These are phyloP conservation scores for Termitomyces heimii DNA, from an alignment of 768 basidiomycete genomes.

Conservation along the genomic window DNA sequence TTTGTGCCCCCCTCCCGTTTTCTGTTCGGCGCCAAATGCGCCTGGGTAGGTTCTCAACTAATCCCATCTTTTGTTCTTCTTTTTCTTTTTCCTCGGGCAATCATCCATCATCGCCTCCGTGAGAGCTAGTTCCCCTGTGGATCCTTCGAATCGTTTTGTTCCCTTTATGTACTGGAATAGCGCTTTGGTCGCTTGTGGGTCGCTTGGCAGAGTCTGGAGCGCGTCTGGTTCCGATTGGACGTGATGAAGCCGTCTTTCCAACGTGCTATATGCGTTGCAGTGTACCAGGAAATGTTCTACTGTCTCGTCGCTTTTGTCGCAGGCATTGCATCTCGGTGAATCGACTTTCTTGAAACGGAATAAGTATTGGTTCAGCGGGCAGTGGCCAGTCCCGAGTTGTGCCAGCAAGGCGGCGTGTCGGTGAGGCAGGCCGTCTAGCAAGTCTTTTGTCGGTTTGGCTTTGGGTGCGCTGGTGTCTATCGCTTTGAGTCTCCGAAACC, in stretches of 20 bases:
- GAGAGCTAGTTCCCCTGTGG: background rate
- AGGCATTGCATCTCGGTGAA: background rate
- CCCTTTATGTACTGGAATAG: too few species aligned
- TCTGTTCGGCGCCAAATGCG: too few species aligned
- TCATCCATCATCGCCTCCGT: background rate
- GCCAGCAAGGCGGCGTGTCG: background rate
- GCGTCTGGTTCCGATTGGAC: too few species aligned
- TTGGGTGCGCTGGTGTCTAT: background rate
- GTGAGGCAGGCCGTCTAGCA: background rate
- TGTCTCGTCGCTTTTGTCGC: background rate
- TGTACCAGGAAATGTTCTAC: background rate
- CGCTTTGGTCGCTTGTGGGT: too few species aligned
- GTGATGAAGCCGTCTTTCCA: too few species aligned
- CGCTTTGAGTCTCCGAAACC: background rate
- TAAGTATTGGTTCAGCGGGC: background rate
- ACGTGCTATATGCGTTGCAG: background rate
- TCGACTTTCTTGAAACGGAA: background rate
- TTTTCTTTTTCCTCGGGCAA: background rate
- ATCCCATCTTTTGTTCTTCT: background rate
- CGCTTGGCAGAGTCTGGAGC: too few species aligned
- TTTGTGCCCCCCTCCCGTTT: too few species aligned
- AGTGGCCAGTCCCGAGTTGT: background rate
- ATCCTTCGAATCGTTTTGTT: background rate
- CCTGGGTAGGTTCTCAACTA: too few species aligned
- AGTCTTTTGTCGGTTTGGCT: background rate